Conservation (phyloP, 805 yeast species). For the Ogataea pini region DNA sequence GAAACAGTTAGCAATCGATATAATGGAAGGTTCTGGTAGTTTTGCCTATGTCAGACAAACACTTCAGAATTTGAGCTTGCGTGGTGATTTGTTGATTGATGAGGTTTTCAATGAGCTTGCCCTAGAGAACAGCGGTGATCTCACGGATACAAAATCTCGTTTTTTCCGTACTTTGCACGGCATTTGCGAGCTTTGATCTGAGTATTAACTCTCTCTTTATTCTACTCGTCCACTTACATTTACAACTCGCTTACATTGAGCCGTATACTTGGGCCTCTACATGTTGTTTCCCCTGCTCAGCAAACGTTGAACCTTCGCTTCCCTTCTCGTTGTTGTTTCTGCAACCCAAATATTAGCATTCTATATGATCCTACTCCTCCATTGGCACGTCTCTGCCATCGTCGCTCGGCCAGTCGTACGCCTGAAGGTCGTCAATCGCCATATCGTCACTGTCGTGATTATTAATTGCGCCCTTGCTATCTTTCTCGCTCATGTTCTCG, state of each 20-base stretch:
- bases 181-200: conserved; percentile 6
- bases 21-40: conserved; percentile 43
- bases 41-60: conserved; percentile 41
- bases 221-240: neutral
- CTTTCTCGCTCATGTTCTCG: conserved; percentile 1
- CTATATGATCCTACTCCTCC: neutral
- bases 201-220: neutral
- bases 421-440: conserved; percentile 2
- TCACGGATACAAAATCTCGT: neutral
- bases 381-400: neutral
- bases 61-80: conserved; percentile 28
- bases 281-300: too few species aligned
- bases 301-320: too few species aligned
- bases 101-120: conserved; percentile 18
- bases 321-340: too few species aligned
- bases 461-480: neutral
- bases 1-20: conserved; percentile 52
- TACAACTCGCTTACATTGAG: too few species aligned
- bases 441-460: conserved; percentile 6
- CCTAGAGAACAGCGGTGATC: conserved; percentile 1
- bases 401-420: neutral
- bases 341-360: neutral
- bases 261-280: too few species aligned
- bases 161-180: conserved; percentile 12
- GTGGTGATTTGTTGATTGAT: conserved; percentile 29